phyloP scores from a whole-genome alignment of 2,329 filamentous ascomycete species.

The Magnaporthales sp. region DNA sequence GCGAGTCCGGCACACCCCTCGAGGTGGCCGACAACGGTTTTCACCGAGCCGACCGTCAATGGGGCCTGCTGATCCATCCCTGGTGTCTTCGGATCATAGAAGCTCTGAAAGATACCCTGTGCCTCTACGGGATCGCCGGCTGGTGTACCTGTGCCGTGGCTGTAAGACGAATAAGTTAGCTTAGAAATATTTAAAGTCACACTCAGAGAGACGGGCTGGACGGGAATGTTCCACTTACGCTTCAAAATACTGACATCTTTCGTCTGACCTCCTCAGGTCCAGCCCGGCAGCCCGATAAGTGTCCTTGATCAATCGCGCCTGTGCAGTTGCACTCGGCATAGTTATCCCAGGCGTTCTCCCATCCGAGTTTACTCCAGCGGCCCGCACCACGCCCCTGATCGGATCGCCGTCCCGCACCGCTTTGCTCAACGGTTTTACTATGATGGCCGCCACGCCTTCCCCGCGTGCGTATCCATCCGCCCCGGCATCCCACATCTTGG shows the following conservation, averaged over 20 bases:
- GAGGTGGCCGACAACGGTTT: slow-evolving; percentile 35
- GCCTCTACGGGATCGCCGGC: slow-evolving; percentile 38
- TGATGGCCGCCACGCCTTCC: slow-evolving; percentile 40
- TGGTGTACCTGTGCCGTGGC: slow-evolving; percentile 27
- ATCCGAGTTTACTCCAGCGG: slow-evolving; percentile 39
- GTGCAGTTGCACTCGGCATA: slow-evolving; percentile 37
- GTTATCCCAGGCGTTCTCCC: slow-evolving; percentile 44
- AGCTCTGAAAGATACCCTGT: slow-evolving; percentile 25
- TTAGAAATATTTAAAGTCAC: no score
- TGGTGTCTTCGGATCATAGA: slow-evolving; percentile 12
- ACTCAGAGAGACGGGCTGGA: no score
- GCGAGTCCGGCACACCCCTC: slow-evolving; percentile 41
- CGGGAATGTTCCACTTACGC: no score
- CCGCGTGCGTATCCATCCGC: slow-evolving; percentile 50
- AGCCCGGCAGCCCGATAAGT: slow-evolving; percentile 35
- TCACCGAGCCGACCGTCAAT: slow-evolving; percentile 17
- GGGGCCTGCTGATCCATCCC: neutral
- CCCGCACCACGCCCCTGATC: slow-evolving; percentile 37
- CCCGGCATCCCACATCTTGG: slow-evolving; percentile 36
- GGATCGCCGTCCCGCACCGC: slow-evolving; percentile 40
- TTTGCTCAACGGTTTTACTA: slow-evolving; percentile 40
- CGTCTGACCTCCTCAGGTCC: slow-evolving; percentile 19
- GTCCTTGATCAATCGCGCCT: slow-evolving; percentile 31
- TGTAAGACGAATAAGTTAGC: neutral
- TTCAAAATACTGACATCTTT: slow-evolving; percentile 32